Evolutionary conservation across 225 moss, liverwort and hornwort species (phyloP), one percentile per base, ranked within the genome.

Genomic region (Sphagnum contortum): DNA sequence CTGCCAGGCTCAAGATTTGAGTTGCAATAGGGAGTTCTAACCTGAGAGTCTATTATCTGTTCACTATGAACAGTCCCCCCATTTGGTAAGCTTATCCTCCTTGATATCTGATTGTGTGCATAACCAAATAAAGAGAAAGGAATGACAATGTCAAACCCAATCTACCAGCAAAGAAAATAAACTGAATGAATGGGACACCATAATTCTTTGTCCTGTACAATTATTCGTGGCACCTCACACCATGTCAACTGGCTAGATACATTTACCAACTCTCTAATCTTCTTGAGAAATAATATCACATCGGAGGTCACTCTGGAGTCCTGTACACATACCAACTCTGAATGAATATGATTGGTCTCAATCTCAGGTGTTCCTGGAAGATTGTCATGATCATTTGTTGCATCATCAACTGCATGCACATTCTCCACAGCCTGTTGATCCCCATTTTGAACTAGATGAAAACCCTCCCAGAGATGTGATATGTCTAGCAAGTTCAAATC

Each of bases 31-130:
- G 47, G 59, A 54, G 47, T 49, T 59, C 63, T 64, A 58, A 83
- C 83, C 83, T 83, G 79, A 5, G 83, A 79, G 50, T 55, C 66
- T 8, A 60, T 54, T 60, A 61, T 58, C 57, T 52, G 11, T 66
- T 56, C 76, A 65, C 68, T 64, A 57, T 49, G 71, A 64, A 73
- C 71, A 59, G 64, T 55, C 57, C 45, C 48, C 12, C 50, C 64
- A 60, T 72, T 48, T 49, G 59, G 59, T 61, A 57, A 64, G 5
- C 49, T 63, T 64, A 56, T 70, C 64, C 62, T 75, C 59, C 71
- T 66, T 45, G 68, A 71, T 69, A 63, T 49, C 82, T 82, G 79
- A 60, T 44, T 68, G 73, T 53, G 66, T 4, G 29, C 29, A 49
- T 13, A 61, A 54, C n/a, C 9, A 52, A 52, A 10, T 4, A 48